Conservation (phyloP, 73 alveolate genomes). For the Stentor coeruleus region DNA sequence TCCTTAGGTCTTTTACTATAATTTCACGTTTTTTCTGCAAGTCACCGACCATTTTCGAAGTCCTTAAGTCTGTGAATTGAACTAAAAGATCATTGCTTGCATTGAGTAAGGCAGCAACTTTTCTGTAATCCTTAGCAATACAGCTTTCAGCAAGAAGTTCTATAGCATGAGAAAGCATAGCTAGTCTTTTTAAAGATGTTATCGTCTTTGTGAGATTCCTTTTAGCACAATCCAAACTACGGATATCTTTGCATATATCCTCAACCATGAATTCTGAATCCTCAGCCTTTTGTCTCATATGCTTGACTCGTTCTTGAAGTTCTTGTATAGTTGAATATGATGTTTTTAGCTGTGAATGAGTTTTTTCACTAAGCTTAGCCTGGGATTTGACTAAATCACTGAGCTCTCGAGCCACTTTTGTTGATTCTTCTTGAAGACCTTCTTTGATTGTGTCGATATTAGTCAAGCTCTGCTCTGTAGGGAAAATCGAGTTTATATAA, state of each 20-base stretch:
- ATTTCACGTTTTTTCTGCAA: conserved; percentile 55
- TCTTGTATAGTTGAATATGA: conserved; percentile 34
- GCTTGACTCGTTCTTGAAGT: conserved; percentile 32
- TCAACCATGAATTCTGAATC: conserved; percentile 85
- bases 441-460: conserved; percentile 38
- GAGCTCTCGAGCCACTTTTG: conserved; percentile 31
- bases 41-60: conserved; percentile 73
- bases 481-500: conserved; percentile 46
- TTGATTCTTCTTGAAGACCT: conserved; percentile 31
- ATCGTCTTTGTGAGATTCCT: conserved; percentile 83
- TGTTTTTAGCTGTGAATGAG: conserved; percentile 37
- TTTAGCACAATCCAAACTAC: conserved; percentile 92
- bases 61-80: conserved; percentile 83
- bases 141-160: conserved; percentile 83
- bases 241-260: conserved; percentile 87
- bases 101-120: conserved; percentile 86
- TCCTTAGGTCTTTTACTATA: conserved; percentile 34
- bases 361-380: conserved; percentile 43
- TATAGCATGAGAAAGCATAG: conserved; percentile 83
- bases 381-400: conserved; percentile 35
- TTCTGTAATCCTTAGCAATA: conserved; percentile 75
- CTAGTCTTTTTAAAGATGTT: conserved; percentile 84
- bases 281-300: conserved; percentile 86
- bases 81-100: conserved; percentile 91
- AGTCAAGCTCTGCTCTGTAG: conserved; percentile 43